Evolutionary conservation across 257 asterid species (phyloP).

Genomic region (Hygrophila difformis): DNA sequence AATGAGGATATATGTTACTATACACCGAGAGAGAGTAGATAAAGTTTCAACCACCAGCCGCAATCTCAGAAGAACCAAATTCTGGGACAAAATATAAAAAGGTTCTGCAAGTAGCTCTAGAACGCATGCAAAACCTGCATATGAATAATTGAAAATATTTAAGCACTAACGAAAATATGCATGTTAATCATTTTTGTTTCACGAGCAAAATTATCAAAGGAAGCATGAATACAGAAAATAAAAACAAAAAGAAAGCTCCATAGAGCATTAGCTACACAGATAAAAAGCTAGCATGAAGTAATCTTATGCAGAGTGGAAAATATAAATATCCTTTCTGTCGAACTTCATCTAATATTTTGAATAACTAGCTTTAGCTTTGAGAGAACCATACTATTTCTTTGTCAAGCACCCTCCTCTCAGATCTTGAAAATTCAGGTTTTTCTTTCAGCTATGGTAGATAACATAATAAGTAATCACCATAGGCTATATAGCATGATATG

Average conservation of each 20-base stretch:
- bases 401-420: neutral
- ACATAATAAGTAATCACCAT: too few species aligned
- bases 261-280: neutral
- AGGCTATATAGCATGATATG: neutral
- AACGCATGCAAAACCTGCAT: slow-evolving; percentile 84
- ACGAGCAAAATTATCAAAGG: slow-evolving; percentile 2
- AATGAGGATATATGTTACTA: slow-evolving; percentile 61
- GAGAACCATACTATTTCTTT: slow-evolving; percentile 1
- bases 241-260: neutral
- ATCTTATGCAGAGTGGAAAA: neutral
- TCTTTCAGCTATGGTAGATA: too few species aligned
- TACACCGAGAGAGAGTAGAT: slow-evolving; percentile 80
- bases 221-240: neutral
- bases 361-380: neutral
- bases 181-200: slow-evolving; percentile 1
- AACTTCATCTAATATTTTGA: slow-evolving; percentile 9
- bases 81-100: slow-evolving; percentile 84
- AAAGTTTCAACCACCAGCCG: slow-evolving; percentile 71
- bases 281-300: neutral
- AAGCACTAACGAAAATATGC: neutral
- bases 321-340: neutral
- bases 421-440: slow-evolving; percentile 1
- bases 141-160: slow-evolving; percentile 8
- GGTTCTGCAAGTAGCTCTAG: slow-evolving; percentile 95
- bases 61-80: slow-evolving; percentile 71